A percentile compares a stretch with the other conserved stretches of the same genome.
These are phyloP conservation scores for Talaromyces borbonicus DNA, from an alignment of 495 filamentous ascomycete species.

Conservation along the genomic window DNA sequence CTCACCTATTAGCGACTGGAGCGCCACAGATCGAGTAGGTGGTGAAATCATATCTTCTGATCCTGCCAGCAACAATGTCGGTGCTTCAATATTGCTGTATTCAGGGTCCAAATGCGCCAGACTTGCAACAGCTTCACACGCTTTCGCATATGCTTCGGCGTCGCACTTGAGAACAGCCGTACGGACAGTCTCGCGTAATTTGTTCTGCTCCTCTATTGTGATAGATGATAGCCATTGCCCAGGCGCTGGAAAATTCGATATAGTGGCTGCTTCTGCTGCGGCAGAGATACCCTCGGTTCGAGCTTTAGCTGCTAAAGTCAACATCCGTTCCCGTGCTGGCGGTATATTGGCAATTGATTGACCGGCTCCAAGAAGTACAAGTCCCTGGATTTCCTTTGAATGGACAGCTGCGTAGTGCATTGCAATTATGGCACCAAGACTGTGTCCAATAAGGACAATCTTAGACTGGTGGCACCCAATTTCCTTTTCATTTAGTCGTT, in stretches of 20 bases:
- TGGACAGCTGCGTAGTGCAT: constrained; percentile 4
- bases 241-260: constrained; percentile 4
- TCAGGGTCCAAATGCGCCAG: constrained; percentile 2
- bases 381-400: neutral
- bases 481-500: neutral
- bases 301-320: constrained; percentile 3
- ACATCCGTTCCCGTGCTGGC: constrained; percentile 3
- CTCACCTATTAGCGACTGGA: constrained; percentile 13
- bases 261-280: constrained; percentile 1
- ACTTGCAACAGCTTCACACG: constrained; percentile 1
- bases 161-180: neutral
- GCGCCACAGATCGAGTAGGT: constrained; percentile 8
- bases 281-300: constrained; percentile 3
- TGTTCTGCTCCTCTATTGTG: neutral
- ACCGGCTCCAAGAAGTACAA: neutral
- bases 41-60: constrained; percentile 1
- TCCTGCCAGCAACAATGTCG: constrained; percentile 5
- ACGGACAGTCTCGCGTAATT: neutral
- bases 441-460: constrained; percentile 4
- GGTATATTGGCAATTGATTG: constrained; percentile 5
- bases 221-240: neutral
- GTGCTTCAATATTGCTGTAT: neutral
- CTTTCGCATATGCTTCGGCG: constrained; percentile 3
- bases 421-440: constrained; percentile 2
- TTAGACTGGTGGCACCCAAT: neutral